Base-by-base conservation (phyloP, 2,329 filamentous ascomycete species). In the Phyllachora maydis region DNA sequence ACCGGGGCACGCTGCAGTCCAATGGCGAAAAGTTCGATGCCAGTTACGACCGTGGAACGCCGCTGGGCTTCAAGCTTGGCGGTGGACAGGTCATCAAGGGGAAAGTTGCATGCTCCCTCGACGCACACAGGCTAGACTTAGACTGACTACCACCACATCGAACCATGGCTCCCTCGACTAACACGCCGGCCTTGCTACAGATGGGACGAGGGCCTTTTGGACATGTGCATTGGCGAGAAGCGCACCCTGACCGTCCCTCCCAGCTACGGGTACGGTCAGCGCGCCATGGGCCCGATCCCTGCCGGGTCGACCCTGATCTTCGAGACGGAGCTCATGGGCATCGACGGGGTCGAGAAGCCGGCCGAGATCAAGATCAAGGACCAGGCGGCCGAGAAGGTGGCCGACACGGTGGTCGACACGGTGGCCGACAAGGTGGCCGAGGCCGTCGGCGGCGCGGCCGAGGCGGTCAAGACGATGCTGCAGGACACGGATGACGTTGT, bases 141-240 rank as follows among this genome's bases (percentile, higher is more conserved):
- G n/a, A n/a, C n/a, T n/a, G n/a, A n/a, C n/a, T n/a, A n/a, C n/a
- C n/a, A n/a, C n/a, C n/a, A n/a, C n/a, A n/a, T n/a, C n/a, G n/a
- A n/a, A n/a, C n/a, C n/a, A n/a, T n/a, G n/a, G n/a, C n/a, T n/a
- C n/a, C n/a, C n/a, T n/a, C n/a, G n/a, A n/a, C n/a, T n/a, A n/a
- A 23, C 16, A 29, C 28, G 19, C 34, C 38, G 35, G 38, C 36
- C 11, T 31, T 18, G 14, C 13, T 26, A 21, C 31, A 78, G 72
- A 42, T 93, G 83, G 85, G 85, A 95, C 39, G 51, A 90, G 43
- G 85, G 85, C 23, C 62, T 95, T 18, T 38, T 88, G 25, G 78
- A 78, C 41, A 93, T 95, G 83, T 95, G 88, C 51, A 75, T 90
- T 37, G 85, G 88, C 31, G 85, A 95, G 59, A 85, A 83, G 59